Evolutionary conservation across 108 stramenopile genomes (phyloP).

Genomic region (Conticribra weissflogii): DNA sequence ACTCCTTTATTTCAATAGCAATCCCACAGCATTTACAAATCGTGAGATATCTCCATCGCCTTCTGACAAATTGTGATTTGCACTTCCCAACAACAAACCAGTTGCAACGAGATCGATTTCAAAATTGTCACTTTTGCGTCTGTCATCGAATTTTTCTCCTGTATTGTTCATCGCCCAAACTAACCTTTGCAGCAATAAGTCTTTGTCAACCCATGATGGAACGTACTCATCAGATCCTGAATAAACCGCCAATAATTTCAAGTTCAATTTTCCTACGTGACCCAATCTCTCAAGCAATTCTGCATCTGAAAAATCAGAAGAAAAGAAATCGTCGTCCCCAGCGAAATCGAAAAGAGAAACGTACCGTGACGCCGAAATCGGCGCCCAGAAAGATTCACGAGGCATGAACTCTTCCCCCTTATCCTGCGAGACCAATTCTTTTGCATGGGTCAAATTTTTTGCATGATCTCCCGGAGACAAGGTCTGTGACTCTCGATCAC

Average conservation of each 20-base stretch:
- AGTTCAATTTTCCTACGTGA: constrained; percentile 57
- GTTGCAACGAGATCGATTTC: constrained; percentile 32
- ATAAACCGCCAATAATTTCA: constrained; percentile 73
- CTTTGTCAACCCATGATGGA: constrained; percentile 60
- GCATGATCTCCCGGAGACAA: constrained; percentile 36
- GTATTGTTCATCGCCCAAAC: constrained; percentile 75
- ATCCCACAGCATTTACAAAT: constrained; percentile 70
- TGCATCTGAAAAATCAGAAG: constrained; percentile 84
- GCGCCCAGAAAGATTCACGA: constrained; percentile 84
- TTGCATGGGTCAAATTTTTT: constrained; percentile 56
- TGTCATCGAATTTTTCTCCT: constrained; percentile 10
- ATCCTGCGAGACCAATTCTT: constrained; percentile 34
- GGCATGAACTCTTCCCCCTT: constrained; percentile 92
- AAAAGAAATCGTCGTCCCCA: constrained; percentile 94
- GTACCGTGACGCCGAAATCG: constrained; percentile 91
- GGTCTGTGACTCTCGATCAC: constrained; percentile 84
- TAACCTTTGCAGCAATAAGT: constrained; percentile 62
- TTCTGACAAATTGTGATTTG: constrained; percentile 82
- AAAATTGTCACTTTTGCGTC: not conserved
- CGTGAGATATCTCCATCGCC: constrained; percentile 46
- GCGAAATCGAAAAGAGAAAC: constrained; percentile 73
- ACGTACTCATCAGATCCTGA: constrained; percentile 92
- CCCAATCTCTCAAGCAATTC: constrained; percentile 67
- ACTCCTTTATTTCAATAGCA: constrained; percentile 39
- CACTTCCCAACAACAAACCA: constrained; percentile 56